phyloP scores from a whole-genome alignment of 2,329 filamentous ascomycete species.

The Lasiodiplodia sp. region DNA sequence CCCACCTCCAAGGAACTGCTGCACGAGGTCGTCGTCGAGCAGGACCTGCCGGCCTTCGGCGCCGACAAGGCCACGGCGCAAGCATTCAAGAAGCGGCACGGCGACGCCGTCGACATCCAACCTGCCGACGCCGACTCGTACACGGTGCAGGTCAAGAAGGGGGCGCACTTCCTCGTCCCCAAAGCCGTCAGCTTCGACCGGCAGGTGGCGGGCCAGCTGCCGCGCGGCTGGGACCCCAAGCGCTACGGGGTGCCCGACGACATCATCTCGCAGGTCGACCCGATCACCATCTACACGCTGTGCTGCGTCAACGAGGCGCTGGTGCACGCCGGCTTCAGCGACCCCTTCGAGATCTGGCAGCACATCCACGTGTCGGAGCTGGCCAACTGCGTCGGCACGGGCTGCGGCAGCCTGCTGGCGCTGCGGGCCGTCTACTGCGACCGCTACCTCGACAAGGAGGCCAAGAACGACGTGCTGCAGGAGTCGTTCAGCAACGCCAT shows the following conservation, averaged over 20 bases:
- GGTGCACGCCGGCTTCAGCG: constrained; percentile 43
- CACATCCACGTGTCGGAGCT: constrained; percentile 49
- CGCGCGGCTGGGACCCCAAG: constrained; percentile 44
- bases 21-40: constrained; percentile 45
- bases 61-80: constrained; percentile 40
- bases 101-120: constrained; percentile 40
- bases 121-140: not conserved
- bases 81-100: constrained; percentile 42
- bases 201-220: constrained; percentile 45
- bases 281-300: constrained; percentile 44
- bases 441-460: constrained; percentile 40
- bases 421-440: constrained; percentile 42
- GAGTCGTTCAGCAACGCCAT: constrained; percentile 49
- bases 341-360: constrained; percentile 42
- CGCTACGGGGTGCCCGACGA: constrained; percentile 49
- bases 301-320: constrained; percentile 45
- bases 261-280: constrained; percentile 46
- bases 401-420: constrained; percentile 39
- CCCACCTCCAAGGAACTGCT: constrained; percentile 40
- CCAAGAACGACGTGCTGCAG: constrained; percentile 45
- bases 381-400: constrained; percentile 45
- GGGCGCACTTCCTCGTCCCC: constrained; percentile 44
- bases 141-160: constrained; percentile 39
- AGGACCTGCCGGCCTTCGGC: constrained; percentile 46
- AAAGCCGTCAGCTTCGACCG: constrained; percentile 39